Percentiles rank a stretch among this genome's conserved stretches.
Conservation (phyloP, 805 yeast genomes). For the Torulaspora indica region DNA sequence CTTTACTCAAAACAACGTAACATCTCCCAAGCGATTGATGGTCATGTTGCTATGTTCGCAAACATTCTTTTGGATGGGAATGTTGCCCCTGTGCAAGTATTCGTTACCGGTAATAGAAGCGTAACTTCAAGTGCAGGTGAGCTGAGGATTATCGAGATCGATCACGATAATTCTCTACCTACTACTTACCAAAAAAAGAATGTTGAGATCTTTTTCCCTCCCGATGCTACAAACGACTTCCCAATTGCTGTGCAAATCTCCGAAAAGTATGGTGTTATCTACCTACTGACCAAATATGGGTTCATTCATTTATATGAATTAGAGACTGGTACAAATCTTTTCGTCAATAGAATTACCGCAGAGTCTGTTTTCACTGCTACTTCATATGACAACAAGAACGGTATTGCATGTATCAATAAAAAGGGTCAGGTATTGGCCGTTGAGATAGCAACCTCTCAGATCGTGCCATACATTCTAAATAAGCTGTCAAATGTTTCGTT, state of each 20-base stretch:
- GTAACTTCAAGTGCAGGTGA: slow-evolving; percentile 72
- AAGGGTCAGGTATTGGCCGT: slow-evolving; percentile 93
- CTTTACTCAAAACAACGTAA: slow-evolving; percentile 82
- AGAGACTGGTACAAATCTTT: slow-evolving; percentile 87
- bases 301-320: slow-evolving; percentile 93
- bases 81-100: slow-evolving; percentile 68
- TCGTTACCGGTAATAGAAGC: slow-evolving; percentile 87
- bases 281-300: slow-evolving; percentile 90
- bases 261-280: slow-evolving; percentile 77
- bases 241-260: slow-evolving; percentile 90
- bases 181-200: slow-evolving; percentile 72
- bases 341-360: slow-evolving; percentile 93
- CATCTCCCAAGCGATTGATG: slow-evolving; percentile 94
- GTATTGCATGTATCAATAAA: slow-evolving; percentile 90
- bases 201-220: slow-evolving; percentile 92
- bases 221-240: slow-evolving; percentile 93
- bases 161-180: slow-evolving; percentile 83
- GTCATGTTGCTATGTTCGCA: slow-evolving; percentile 93
- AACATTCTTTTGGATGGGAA: slow-evolving; percentile 70
- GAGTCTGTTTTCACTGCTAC: slow-evolving; percentile 92
- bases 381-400: slow-evolving; percentile 63
- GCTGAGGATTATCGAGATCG: slow-evolving; percentile 92
- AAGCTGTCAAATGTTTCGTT: slow-evolving; percentile 80
- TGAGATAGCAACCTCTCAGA: slow-evolving; percentile 75
- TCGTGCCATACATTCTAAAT: slow-evolving; percentile 83